Evolutionary conservation across 306 rosid species (phyloP), one percentile per base, ranked within the genome.

Genomic region (Macrotyloma uniflorum): DNA sequence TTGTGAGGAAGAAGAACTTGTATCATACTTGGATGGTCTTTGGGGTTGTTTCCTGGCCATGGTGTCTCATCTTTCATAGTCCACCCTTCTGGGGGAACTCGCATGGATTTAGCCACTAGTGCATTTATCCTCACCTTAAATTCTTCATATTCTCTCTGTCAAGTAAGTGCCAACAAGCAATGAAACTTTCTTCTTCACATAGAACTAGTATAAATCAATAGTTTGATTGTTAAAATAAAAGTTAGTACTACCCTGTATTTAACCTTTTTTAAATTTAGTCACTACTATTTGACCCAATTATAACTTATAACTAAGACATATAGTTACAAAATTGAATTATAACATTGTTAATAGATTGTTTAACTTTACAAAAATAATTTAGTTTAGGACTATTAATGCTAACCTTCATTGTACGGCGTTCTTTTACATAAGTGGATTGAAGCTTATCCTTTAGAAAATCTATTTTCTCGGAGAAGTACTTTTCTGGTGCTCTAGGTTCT

Each of bases 61-160:
- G 99, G 97, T 51, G 98, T 95, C 79, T 95, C 99, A 78, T 95
- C 99, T 88, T 93, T 90, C 99, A 95, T 88, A 32, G 91, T 93
- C 99, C 99, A 95, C 66, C 99, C 99, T 85, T 91, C 99, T 23
- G 83, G 63, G 12, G 99, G 98, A 84, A 87, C 84, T 78, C 96
- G 90, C 78, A 77, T 20, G 70, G 93, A 87, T 78, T 93, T 95
- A 12, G 98, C 99, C 77, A 92, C 99, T 47, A 89, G 97, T 68
- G 97, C 91, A 84, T 95, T 95, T 67, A 93, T 68, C 79, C 98
- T 91, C 70, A 95, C 99, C 88, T 95, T 95, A 83, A 95, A 93
- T 71, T 95, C 98, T 85, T 95, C 99, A 74, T 95, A 95, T 69
- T 95, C 99, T 87, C 99, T 91, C 99, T 95, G 91, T 33, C 85